Evolutionary conservation across 257 asterid species (phyloP).

Genomic region (Plectranthus barbatus): DNA sequence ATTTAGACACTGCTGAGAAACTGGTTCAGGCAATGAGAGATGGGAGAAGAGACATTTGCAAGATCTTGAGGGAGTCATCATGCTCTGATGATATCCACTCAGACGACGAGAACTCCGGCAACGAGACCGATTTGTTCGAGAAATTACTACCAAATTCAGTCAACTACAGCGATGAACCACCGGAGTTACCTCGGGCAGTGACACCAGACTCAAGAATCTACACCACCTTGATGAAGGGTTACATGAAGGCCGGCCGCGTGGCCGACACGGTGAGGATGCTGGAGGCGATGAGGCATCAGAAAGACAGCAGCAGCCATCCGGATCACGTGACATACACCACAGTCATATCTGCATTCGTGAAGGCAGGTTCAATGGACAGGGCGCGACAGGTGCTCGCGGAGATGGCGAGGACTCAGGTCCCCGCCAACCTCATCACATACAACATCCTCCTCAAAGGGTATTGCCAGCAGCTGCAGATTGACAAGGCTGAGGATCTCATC

Average conservation of each 20-base stretch:
- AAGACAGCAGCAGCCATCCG: conserved; percentile 61
- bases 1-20: conserved; percentile 65
- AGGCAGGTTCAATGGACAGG: conserved; percentile 67
- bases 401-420: conserved; percentile 57
- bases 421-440: conserved; percentile 78
- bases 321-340: conserved; percentile 94
- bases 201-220: conserved; percentile 77
- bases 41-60: conserved; percentile 74
- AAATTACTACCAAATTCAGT: conserved; percentile 61
- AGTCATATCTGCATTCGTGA: conserved; percentile 70
- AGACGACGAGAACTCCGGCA: conserved; percentile 11
- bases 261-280: conserved; percentile 81
- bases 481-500: conserved; percentile 64
- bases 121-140: conserved; percentile 25
- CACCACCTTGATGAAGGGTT: conserved; percentile 94
- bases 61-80: conserved; percentile 53
- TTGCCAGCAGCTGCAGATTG: conserved; percentile 82
- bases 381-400: conserved; percentile 67
- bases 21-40: conserved; percentile 82
- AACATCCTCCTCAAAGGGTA: conserved; percentile 87
- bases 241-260: conserved; percentile 76
- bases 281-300: conserved; percentile 82
- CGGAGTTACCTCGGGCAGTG: conserved; percentile 36
- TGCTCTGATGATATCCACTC: conserved; percentile 18
- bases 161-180: conserved; percentile 34